Evolutionary conservation across 768 basidiomycete species (phyloP), one percentile per base, ranked within the genome.

Genomic region (Trametes cubensis): DNA sequence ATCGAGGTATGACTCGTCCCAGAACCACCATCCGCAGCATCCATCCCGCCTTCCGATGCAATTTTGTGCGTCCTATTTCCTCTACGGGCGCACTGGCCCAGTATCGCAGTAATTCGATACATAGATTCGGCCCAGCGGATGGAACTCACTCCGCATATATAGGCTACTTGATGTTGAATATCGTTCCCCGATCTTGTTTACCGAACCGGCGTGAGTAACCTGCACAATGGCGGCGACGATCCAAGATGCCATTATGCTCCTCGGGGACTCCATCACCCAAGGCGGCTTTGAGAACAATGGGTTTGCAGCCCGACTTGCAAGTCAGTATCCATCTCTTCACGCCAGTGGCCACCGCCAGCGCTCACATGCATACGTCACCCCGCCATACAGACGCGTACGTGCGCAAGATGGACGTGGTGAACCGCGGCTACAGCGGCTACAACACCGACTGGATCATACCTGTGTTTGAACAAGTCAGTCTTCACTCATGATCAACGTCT

Each of bases 401-500:
- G 45, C 81, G 95, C 64, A 92, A 87, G 73, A 73, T 94, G 26
- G 95, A 97, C 69, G 85, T 97, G 21, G 64, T 96, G 63, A 96
- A 96, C 71, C 85, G 94, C 46, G 95, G 95, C 2, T 79, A 87
- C 28, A 80, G 83, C 38, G 94, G 94, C 4, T 97, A 95, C 75
- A 95, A 91, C 70, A 89, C 92, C 0, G 85, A 88, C 42, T 95
- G 94, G 94, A 88, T 81, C 8, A 76, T 94, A 40, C 90, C 91
- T 2, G 81, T 93, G 28, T 83, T 95, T 59, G 82, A 90, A 69
- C 85, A 89, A 81, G 91, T 87, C 48, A 39, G 79, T 17, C n/a
- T 18, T 18, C 26, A 23, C 15, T 40, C 11, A 0, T 17, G n/a
- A n/a, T 38, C 4, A 10, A 2, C 30, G n/a, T n/a, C 23, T 11